These are phyloP conservation scores for Citrullus amarus DNA, from an alignment of 306 rosid genomes.

Conservation along the genomic window DNA sequence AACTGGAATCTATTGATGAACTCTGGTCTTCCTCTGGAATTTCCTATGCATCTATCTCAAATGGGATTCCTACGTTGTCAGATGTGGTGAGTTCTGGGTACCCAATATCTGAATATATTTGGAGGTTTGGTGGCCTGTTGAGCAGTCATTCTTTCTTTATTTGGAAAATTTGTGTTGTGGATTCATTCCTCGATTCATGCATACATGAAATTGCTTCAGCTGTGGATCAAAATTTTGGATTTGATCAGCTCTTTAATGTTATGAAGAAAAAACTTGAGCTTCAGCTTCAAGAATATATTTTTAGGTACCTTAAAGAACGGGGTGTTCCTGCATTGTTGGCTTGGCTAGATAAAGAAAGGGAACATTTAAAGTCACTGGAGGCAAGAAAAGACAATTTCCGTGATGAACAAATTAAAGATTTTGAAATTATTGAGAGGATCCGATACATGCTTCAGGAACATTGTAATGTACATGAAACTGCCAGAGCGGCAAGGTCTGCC, in stretches of 20 bases:
- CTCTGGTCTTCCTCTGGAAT: conserved; percentile 38
- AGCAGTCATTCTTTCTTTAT: conserved; percentile 63
- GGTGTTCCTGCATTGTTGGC: conserved; percentile 60
- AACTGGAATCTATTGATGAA: conserved; percentile 62
- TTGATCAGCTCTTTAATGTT: conserved; percentile 68
- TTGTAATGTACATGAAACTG: conserved; percentile 86
- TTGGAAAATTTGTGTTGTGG: conserved; percentile 74
- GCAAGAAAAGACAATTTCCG: conserved; percentile 32
- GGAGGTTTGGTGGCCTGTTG: conserved; percentile 67
- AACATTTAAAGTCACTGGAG: conserved; percentile 54
- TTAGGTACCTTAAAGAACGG: conserved; percentile 57
- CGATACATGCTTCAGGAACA: conserved; percentile 71
- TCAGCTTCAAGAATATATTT: conserved; percentile 66
- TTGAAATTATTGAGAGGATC: conserved; percentile 46
- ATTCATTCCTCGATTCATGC: conserved; percentile 83
- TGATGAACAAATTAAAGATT: conserved; percentile 48
- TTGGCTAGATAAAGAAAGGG: conserved; percentile 64
- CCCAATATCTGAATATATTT: conserved; percentile 59
- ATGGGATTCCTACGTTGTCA: conserved; percentile 34
- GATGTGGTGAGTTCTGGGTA: conserved; percentile 66
- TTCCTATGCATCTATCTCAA: conserved; percentile 29
- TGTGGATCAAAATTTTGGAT: conserved; percentile 80
- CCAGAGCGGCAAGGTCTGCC: conserved; percentile 82
- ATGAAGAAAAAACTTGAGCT: conserved; percentile 74
- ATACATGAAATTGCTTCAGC: conserved; percentile 73